Percentiles rank a stretch among this genome's conserved stretches.
Conservation (phyloP, 1,284 basidiomycete genomes). For the Ganoderma meredithae region DNA sequence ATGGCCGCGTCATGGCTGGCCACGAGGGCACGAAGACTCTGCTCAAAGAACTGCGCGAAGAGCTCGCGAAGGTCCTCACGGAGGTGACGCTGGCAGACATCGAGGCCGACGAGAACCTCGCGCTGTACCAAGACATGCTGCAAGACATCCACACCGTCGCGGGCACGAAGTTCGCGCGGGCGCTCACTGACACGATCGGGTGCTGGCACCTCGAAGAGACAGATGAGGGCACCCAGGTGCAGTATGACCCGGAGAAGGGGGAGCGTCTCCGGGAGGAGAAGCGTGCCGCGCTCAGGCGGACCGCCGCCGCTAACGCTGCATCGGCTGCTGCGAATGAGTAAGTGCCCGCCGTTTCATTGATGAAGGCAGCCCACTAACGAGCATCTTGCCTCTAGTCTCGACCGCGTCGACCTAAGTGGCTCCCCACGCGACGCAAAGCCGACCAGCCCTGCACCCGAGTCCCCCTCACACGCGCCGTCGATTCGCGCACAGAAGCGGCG, state of each 20-base stretch:
- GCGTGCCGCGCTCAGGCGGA: not conserved
- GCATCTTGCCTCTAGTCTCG: not conserved
- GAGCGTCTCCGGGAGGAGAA: not conserved
- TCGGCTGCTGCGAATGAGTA: not conserved
- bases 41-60: not conserved
- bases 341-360: not conserved
- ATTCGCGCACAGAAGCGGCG: conserved; percentile 13
- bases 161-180: not conserved
- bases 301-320: not conserved
- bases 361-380: not conserved
- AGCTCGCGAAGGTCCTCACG: not conserved
- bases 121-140: conserved; percentile 3
- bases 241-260: not conserved
- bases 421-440: not conserved
- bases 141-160: not conserved
- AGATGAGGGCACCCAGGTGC: not conserved
- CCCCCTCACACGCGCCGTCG: conserved; percentile 8
- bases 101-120: conserved; percentile 14
- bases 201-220: not conserved
- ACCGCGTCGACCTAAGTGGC: not conserved
- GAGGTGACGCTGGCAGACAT: conserved; percentile 15
- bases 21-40: not conserved
- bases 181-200: not conserved
- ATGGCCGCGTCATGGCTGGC: not conserved
- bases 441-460: conserved; percentile 6